A percentile compares a stretch with the other conserved stretches of the same genome.
Evolutionary conservation across 164 flowering plant species (phyloP).

Genomic region (Stephania cephalantha): DNA sequence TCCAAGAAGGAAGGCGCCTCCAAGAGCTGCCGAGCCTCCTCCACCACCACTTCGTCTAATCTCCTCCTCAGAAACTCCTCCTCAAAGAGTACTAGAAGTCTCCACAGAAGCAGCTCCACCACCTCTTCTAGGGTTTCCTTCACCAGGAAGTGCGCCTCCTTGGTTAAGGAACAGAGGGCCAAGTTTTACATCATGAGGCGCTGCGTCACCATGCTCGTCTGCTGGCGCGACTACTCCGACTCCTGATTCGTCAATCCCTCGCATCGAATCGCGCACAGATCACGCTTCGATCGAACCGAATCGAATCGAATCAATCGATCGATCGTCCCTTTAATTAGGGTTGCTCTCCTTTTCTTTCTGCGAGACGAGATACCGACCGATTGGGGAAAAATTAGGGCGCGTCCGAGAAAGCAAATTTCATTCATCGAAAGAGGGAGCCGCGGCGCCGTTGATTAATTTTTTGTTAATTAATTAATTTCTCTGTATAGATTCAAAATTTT

Average conservation of each 20-base stretch:
- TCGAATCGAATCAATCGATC: background rate
- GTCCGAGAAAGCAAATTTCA: background rate
- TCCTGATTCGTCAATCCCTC: slow-evolving; percentile 6
- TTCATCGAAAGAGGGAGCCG: background rate
- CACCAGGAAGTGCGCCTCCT: slow-evolving; percentile 22
- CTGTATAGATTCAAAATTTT: background rate
- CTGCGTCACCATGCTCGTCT: slow-evolving; percentile 32
- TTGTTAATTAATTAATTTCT: background rate
- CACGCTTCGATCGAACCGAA: background rate
- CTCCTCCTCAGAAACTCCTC: slow-evolving; percentile 26
- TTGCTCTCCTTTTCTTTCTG: background rate
- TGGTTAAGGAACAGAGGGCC: slow-evolving; percentile 30
- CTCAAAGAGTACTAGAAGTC: background rate
- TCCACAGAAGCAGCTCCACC: background rate
- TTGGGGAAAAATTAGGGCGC: background rate
- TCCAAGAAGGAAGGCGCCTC: slow-evolving; percentile 57
- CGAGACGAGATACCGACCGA: background rate
- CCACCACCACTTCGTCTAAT: slow-evolving; percentile 16
- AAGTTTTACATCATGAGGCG: slow-evolving; percentile 31
- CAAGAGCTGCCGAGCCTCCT: slow-evolving; percentile 18
- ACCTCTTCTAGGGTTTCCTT: slow-evolving; percentile 25
- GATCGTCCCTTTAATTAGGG: background rate
- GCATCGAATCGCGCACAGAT: background rate
- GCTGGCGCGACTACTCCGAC: slow-evolving; percentile 29
- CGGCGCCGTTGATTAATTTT: too few relatives aligned